Conservation (phyloP, 768 basidiomycete genomes). For the Cyathus striatus region DNA sequence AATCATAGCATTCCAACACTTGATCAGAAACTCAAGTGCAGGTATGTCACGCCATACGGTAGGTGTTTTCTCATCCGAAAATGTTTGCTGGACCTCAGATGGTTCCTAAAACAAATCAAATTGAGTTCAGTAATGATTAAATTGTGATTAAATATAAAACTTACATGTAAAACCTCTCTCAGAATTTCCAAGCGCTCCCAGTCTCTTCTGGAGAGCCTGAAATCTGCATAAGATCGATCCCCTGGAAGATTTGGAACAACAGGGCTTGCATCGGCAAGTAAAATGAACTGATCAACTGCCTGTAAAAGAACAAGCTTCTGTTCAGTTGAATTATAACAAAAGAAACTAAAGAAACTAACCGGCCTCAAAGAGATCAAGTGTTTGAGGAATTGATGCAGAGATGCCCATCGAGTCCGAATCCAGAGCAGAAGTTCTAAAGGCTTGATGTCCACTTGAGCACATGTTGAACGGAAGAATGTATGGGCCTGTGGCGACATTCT, state of each 20-base stretch:
- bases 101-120: conserved; percentile 14
- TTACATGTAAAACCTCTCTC: not conserved
- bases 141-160: conserved; percentile 1
- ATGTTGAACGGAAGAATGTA: conserved; percentile 13
- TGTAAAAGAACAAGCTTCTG: not conserved
- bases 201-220: not conserved
- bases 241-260: not conserved
- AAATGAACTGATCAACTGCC: not conserved
- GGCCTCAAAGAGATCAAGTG: conserved; percentile 3
- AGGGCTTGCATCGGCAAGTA: not conserved
- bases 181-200: not conserved
- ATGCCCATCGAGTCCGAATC: conserved; percentile 22
- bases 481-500: conserved; percentile 17
- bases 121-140: not conserved
- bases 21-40: conserved; percentile 15
- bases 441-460: conserved; percentile 10
- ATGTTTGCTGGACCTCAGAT: conserved; percentile 12
- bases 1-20: conserved; percentile 13
- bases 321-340: not conserved
- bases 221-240: not conserved
- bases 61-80: conserved; percentile 16
- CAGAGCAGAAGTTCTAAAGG: conserved; percentile 19
- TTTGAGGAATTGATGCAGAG: conserved; percentile 16
- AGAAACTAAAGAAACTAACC: not conserved
- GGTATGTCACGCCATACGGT: conserved; percentile 19